Evolutionary conservation across 2,329 filamentous ascomycete species (phyloP).

Genomic region (Grosmannia penicillata): DNA sequence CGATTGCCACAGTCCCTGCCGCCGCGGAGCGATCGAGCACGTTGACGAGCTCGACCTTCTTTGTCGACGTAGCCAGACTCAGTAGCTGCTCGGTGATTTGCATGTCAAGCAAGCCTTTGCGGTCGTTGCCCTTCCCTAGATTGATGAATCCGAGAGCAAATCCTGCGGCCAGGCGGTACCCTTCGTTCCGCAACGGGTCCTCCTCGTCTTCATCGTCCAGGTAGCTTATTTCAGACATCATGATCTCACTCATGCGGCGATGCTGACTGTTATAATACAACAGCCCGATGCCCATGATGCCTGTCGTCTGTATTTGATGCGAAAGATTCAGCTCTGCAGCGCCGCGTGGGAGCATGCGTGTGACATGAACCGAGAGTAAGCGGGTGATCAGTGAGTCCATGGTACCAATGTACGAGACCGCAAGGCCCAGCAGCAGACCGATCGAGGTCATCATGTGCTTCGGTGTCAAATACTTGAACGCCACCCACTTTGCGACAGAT

Average conservation of each 20-base stretch:
- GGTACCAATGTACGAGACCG: slow-evolving; percentile 86
- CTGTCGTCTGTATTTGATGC: slow-evolving; percentile 84
- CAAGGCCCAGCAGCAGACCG: slow-evolving; percentile 78
- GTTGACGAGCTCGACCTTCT: slow-evolving; percentile 84
- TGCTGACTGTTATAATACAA: slow-evolving; percentile 93
- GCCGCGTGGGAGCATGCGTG: slow-evolving; percentile 79
- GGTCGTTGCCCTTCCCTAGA: slow-evolving; percentile 73
- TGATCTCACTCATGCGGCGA: slow-evolving; percentile 95
- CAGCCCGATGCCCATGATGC: slow-evolving; percentile 91
- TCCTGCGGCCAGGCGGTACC: slow-evolving; percentile 88
- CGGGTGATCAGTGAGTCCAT: slow-evolving; percentile 95
- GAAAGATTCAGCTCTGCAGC: slow-evolving; percentile 91
- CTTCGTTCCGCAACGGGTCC: slow-evolving; percentile 77
- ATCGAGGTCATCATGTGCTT: slow-evolving; percentile 99
- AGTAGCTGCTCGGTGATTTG: slow-evolving; percentile 78
- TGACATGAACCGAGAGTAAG: slow-evolving; percentile 88
- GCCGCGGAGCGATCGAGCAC: slow-evolving; percentile 85
- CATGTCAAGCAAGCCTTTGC: slow-evolving; percentile 88
- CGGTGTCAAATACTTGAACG: slow-evolving; percentile 96
- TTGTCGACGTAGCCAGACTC: slow-evolving; percentile 70
- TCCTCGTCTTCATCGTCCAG: slow-evolving; percentile 71
- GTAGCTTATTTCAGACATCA: slow-evolving; percentile 93
- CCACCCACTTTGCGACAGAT: slow-evolving; percentile 90
- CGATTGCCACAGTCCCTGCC: slow-evolving; percentile 79
- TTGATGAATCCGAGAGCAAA: slow-evolving; percentile 93